Conservation (phyloP, 306 rosid species). For the Luffa aegyptiaca region DNA sequence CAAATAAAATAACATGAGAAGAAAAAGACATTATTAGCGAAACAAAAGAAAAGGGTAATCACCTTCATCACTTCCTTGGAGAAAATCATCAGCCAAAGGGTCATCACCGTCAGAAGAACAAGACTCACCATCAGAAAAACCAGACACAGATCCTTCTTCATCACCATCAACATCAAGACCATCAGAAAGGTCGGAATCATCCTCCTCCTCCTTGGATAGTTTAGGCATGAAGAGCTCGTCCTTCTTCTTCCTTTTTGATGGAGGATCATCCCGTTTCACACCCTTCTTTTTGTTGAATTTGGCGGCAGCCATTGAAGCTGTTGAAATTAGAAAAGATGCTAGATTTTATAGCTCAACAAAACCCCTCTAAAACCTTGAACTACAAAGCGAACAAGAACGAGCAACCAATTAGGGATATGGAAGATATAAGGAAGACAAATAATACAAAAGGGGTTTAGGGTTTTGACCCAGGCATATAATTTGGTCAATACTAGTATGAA, state of each 20-base stretch:
- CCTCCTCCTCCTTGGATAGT: constrained; percentile 11
- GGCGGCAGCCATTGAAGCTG: constrained; percentile 27
- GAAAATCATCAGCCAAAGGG: constrained; percentile 51
- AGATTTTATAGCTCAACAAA: not conserved
- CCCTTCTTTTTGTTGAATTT: constrained; percentile 29
- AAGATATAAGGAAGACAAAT: not conserved
- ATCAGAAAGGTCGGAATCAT: constrained; percentile 26
- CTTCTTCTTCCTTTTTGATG: constrained; percentile 34
- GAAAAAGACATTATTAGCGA: not conserved
- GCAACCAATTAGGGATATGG: not conserved
- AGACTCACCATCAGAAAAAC: constrained; percentile 21
- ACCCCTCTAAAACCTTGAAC: not conserved
- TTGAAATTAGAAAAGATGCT: not conserved
- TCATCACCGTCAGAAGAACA: constrained; percentile 56
- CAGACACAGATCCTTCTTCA: constrained; percentile 29
- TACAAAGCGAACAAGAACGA: not conserved
- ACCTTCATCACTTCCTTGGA: constrained; percentile 68
- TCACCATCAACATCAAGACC: constrained; percentile 23
- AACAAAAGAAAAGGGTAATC: not conserved
- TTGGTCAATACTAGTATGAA: not conserved
- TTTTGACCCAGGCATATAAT: not conserved
- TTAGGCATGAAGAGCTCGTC: constrained; percentile 23
- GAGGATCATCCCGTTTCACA: constrained; percentile 15
- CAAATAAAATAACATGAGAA: not conserved
- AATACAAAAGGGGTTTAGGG: not conserved